Base-by-base conservation (phyloP, 2,329 filamentous ascomycete genomes). In the Bisporella sp. region DNA sequence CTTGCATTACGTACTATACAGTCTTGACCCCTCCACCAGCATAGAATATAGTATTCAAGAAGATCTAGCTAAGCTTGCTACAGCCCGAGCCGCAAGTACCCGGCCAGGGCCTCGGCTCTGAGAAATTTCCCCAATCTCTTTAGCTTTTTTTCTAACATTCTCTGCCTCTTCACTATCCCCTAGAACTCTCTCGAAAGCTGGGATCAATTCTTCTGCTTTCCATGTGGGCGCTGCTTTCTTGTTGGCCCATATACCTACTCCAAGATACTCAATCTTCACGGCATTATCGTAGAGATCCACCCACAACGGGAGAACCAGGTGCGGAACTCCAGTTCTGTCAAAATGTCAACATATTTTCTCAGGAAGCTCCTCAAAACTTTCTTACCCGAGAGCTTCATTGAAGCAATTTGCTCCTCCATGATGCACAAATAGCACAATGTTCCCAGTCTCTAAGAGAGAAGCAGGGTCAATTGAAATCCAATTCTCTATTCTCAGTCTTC, bases 241-340 rank as follows among this genome's bases (percentile, higher is more conserved):
- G 41, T 54, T 61, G 12, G 53, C 59, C 8, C 55, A 56, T 7
- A 61, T 46, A 2, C 72, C 73, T 8, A 76, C 64, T 0, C 68
- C 68, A 0, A 72, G 56, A 44, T 64, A 69, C 56, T 76, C 72
- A 0, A 67, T 70, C 2, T 67, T 64, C 8, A 62, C 61, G 8
- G 72, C 73, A 48, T 68, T 73, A 45, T 73, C 71, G 48, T 72
- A 73, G 1, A 68, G 64, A 46, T 76, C 73, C 0, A 68, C 60
- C 73, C 73, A 75, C 0, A 68, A 52, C 0, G 74, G 73, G 1
- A 77, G 63, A 6, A 76, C 55, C 6, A 76, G 56, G 37, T 76
- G 73, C 2, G 73, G 68, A 5, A 73, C 62, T 4, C 72, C 72
- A 11, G 67, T 63, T 5, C 73, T 73, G 9, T 48, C 39, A 39